phyloP scores from a whole-genome alignment of 2,329 filamentous ascomycete genomes.

The Paecilomyces dactylethromorphus region DNA sequence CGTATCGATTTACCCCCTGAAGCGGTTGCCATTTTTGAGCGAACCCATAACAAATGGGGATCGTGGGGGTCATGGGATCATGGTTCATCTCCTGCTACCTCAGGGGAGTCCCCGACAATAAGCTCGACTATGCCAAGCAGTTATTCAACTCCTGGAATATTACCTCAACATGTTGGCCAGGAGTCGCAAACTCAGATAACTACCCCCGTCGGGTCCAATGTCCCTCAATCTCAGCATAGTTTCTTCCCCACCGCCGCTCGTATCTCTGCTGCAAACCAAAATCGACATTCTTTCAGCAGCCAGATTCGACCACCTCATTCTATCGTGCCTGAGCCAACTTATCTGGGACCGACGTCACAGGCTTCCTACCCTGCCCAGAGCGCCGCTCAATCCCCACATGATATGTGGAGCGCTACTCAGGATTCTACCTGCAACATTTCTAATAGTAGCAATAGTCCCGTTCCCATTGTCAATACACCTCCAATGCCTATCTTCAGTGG shows the following conservation, averaged over 20 bases:
- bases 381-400: constrained; percentile 19
- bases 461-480: constrained; percentile 35
- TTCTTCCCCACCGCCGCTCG: constrained; percentile 10
- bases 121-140: constrained; percentile 5
- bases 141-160: neutral
- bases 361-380: constrained; percentile 11
- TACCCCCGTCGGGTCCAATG: constrained; percentile 8
- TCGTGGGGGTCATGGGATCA: constrained; percentile 50
- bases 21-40: constrained; percentile 65
- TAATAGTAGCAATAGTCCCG: constrained; percentile 15
- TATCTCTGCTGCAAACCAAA: constrained; percentile 13
- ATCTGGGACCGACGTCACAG: constrained; percentile 19
- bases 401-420: constrained; percentile 27
- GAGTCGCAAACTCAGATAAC: constrained; percentile 6
- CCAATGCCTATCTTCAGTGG: constrained; percentile 52
- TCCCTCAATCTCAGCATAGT: constrained; percentile 10
- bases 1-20: constrained; percentile 80
- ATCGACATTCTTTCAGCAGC: constrained; percentile 11
- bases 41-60: constrained; percentile 75
- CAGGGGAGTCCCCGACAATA: constrained; percentile 17
- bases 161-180: neutral
- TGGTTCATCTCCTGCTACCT: constrained; percentile 23
- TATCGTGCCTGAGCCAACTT: constrained; percentile 25
- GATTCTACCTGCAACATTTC: constrained; percentile 12
- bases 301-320: constrained; percentile 14